These are phyloP conservation scores for Pythium grandisporangium DNA, from an alignment of 352 stramenopile genomes.

Conservation along the genomic window DNA sequence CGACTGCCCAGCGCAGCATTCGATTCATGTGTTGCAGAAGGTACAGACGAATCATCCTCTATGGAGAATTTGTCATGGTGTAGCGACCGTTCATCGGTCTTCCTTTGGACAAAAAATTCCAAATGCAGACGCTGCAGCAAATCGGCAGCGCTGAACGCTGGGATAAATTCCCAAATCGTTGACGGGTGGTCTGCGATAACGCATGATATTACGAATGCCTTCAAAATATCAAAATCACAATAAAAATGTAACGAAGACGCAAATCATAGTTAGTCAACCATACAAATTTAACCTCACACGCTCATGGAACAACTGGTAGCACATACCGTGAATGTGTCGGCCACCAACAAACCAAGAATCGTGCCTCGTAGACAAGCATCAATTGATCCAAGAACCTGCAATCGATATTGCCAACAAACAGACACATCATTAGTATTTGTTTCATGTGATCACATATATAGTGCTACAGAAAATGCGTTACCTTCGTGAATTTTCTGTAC, in stretches of 20 bases:
- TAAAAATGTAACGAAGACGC: constrained; percentile 2
- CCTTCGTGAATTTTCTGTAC: constrained; percentile 84
- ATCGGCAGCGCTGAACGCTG: constrained; percentile 73
- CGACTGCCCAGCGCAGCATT: neutral
- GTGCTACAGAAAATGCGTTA: constrained; percentile 8
- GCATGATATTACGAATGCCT: constrained; percentile 80
- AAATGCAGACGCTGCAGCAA: constrained; percentile 63
- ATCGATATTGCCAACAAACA: neutral
- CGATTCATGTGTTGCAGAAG: too few relatives aligned
- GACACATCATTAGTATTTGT: neutral
- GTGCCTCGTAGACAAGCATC: constrained; percentile 76
- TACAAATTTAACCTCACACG: too few relatives aligned
- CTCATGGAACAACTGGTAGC: too few relatives aligned
- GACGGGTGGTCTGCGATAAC: constrained; percentile 57
- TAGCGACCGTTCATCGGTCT: constrained; percentile 44
- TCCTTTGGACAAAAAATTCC: constrained; percentile 67
- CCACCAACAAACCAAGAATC: constrained; percentile 74
- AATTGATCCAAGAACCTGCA: constrained; percentile 70
- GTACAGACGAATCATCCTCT: constrained; percentile 3
- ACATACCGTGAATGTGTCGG: constrained; percentile 74
- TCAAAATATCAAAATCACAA: too few relatives aligned
- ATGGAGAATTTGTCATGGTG: constrained; percentile 66
- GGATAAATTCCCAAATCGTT: constrained; percentile 72
- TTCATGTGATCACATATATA: neutral
- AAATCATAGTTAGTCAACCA: neutral